Percentiles rank a stretch among this genome's conserved stretches.
Evolutionary conservation across 176 grass and related monocot genomes (phyloP).

Genomic region (Aegilops sharonensis): DNA sequence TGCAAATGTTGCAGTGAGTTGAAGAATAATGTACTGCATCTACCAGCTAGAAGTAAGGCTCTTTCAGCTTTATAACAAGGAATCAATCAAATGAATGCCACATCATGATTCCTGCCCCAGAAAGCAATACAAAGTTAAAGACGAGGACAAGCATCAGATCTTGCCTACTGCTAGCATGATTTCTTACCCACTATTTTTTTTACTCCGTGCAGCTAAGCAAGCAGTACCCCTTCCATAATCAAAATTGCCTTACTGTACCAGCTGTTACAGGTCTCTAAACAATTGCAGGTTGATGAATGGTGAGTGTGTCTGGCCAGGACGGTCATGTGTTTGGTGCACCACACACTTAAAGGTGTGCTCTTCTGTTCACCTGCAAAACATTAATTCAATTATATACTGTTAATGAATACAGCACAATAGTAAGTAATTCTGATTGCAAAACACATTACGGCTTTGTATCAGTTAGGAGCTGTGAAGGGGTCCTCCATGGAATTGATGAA

Average conservation of each 20-base stretch:
- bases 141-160: slow-evolving; percentile 48
- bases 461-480: slow-evolving; percentile 15
- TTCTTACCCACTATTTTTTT: neutral
- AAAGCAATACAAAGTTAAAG: slow-evolving; percentile 25
- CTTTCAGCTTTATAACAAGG: slow-evolving; percentile 12
- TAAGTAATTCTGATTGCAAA: slow-evolving; percentile 20
- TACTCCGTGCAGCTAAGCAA: slow-evolving; percentile 20
- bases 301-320: slow-evolving; percentile 15
- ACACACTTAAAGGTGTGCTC: neutral
- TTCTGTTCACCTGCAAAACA: neutral
- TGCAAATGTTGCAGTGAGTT: slow-evolving; percentile 15
- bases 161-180: slow-evolving; percentile 26
- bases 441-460: neutral
- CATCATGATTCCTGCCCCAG: slow-evolving; percentile 34
- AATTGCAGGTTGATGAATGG: slow-evolving; percentile 27
- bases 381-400: neutral
- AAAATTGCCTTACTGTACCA: neutral
- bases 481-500: slow-evolving; percentile 15
- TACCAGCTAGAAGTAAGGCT: neutral
- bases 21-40: slow-evolving; percentile 14
- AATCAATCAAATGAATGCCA: slow-evolving; percentile 2
- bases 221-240: neutral
- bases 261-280: slow-evolving; percentile 17
- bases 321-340: slow-evolving; percentile 38
- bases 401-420: neutral